A percentile compares a stretch with the other conserved stretches of the same genome.
phyloP scores from a whole-genome alignment of 352 stramenopile genomes.

The Aphanomyces invadans region DNA sequence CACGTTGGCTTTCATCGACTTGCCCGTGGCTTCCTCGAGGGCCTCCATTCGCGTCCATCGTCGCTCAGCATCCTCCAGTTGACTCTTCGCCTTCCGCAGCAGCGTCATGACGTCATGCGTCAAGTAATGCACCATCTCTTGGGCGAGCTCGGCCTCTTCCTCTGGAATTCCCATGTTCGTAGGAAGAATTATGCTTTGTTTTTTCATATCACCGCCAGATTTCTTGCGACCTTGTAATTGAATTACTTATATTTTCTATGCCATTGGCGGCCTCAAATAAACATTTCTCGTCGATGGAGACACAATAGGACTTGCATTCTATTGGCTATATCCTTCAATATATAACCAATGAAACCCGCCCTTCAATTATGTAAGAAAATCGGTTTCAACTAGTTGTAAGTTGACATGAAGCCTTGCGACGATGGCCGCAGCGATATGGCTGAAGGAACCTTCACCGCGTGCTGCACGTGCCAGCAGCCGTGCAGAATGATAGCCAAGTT shows the following conservation, averaged over 20 bases:
- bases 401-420: not conserved
- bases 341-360: not conserved
- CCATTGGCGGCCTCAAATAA: no score
- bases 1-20: conserved; percentile 20
- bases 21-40: conserved; percentile 18
- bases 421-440: not conserved
- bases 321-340: not conserved
- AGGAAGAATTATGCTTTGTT: no score
- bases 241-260: no score
- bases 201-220: no score
- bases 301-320: no score
- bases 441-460: not conserved
- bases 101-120: not conserved
- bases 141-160: conserved; percentile 10
- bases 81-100: not conserved
- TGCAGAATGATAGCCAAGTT: conserved; percentile 19
- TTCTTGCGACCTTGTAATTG: no score
- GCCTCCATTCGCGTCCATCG: conserved; percentile 18
- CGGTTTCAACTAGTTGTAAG: no score
- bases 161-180: not conserved
- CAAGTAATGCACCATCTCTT: conserved; percentile 6
- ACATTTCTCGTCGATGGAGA: no score
- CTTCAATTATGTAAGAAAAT: not conserved
- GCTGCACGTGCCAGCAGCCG: not conserved
- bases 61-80: conserved; percentile 9